Evolutionary conservation across 2,329 filamentous ascomycete species (phyloP).

Genomic region (Neonectria magnoliae): DNA sequence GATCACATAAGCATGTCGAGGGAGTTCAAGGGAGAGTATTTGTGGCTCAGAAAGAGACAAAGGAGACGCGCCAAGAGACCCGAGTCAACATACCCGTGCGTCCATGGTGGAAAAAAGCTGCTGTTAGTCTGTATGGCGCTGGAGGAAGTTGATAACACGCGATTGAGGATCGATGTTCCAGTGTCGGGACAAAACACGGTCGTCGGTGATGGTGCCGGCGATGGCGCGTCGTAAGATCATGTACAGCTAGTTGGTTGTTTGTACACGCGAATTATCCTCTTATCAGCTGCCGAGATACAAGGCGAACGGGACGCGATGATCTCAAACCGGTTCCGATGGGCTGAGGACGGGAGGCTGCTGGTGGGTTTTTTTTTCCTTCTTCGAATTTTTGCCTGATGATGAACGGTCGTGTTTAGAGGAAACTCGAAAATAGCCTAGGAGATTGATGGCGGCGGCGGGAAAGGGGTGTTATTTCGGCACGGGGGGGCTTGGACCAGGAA

Average conservation of each 20-base stretch:
- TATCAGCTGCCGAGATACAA: slow-evolving; percentile 15
- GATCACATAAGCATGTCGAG: slow-evolving; percentile 16
- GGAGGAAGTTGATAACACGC: slow-evolving; percentile 36
- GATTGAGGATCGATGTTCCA: slow-evolving; percentile 28
- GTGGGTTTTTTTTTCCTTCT: slow-evolving; percentile 1
- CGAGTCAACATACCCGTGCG: slow-evolving; percentile 46
- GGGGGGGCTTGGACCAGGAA: slow-evolving; percentile 38
- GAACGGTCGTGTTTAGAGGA: slow-evolving; percentile 15
- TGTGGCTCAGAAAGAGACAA: slow-evolving; percentile 15
- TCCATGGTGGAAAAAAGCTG: slow-evolving; percentile 44
- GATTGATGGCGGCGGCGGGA: slow-evolving; percentile 34
- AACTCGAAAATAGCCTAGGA: slow-evolving; percentile 13
- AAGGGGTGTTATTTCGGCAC: slow-evolving; percentile 41
- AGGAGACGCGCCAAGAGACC: slow-evolving; percentile 19
- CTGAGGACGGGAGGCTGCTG: slow-evolving; percentile 6
- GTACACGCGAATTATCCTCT: slow-evolving; percentile 8
- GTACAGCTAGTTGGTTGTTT: slow-evolving; percentile 17
- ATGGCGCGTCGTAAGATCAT: slow-evolving; percentile 26
- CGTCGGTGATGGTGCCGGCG: slow-evolving; percentile 1
- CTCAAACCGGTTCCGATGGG: slow-evolving; percentile 21
- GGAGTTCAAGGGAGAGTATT: slow-evolving; percentile 32
- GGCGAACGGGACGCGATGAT: slow-evolving; percentile 14
- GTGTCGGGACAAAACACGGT: slow-evolving; percentile 11
- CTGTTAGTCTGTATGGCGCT: slow-evolving; percentile 26
- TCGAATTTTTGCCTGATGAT: slow-evolving; percentile 10